phyloP scores from a whole-genome alignment of 2,329 filamentous ascomycete species.

The Neonectria faginata region DNA sequence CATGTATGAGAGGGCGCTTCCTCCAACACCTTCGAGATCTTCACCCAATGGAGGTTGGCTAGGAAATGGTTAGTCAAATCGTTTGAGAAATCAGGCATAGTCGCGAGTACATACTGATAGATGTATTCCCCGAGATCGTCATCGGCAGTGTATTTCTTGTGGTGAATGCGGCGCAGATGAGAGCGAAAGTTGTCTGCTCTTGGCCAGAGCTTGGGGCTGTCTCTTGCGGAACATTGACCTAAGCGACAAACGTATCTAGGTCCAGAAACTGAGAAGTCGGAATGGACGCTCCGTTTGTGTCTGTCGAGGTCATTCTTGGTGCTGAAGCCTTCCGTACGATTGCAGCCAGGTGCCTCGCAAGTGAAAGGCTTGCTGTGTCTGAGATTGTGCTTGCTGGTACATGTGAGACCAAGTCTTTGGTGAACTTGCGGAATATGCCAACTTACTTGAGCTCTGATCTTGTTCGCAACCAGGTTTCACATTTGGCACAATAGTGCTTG shows the following conservation, averaged over 20 bases:
- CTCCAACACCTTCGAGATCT: conserved; percentile 46
- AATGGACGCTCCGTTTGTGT: conserved; percentile 80
- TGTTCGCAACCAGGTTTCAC: conserved; percentile 59
- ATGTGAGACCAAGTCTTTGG: conserved; percentile 32
- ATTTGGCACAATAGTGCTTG: conserved; percentile 53
- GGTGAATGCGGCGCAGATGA: conserved; percentile 79
- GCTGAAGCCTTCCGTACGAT: conserved; percentile 75
- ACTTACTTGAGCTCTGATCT: conserved; percentile 67
- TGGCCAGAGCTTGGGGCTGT: conserved; percentile 75
- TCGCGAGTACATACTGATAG: conserved; percentile 30
- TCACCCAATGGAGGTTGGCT: conserved; percentile 33
- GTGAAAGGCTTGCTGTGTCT: conserved; percentile 76
- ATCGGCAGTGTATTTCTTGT: conserved; percentile 49
- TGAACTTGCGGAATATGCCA: not conserved
- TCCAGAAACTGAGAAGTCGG: conserved; percentile 53
- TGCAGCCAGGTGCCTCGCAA: conserved; percentile 70
- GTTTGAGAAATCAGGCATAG: not conserved
- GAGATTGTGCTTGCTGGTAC: conserved; percentile 76
- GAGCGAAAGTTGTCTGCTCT: conserved; percentile 88
- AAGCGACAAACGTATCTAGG: conserved; percentile 44
- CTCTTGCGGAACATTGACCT: conserved; percentile 41
- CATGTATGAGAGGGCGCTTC: conserved; percentile 41
- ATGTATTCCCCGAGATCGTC: conserved; percentile 54
- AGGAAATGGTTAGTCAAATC: conserved; percentile 9
- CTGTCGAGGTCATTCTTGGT: conserved; percentile 85